Evolutionary conservation across 2,329 filamentous ascomycete species (phyloP).

Genomic region (Phialocephala subalpina): DNA sequence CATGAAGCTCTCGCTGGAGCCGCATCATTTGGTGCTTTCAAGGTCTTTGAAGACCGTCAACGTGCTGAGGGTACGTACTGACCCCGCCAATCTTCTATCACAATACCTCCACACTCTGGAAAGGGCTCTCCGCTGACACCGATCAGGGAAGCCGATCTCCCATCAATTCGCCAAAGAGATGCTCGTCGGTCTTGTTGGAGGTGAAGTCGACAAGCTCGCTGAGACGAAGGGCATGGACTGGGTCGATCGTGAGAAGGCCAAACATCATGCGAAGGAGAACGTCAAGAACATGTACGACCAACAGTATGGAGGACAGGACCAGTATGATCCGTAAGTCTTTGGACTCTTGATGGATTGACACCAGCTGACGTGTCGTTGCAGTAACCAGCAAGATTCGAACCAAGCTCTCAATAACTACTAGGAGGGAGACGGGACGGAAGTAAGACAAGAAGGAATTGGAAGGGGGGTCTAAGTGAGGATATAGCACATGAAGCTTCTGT

Average conservation of each 20-base stretch:
- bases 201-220: conserved; percentile 78
- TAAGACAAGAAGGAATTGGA: too few relatives aligned
- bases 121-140: not conserved
- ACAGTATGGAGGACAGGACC: conserved; percentile 60
- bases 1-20: conserved; percentile 81
- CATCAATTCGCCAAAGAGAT: conserved; percentile 83
- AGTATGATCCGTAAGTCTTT: conserved; percentile 64
- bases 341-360: not conserved
- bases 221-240: conserved; percentile 73
- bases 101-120: not conserved
- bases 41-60: conserved; percentile 80
- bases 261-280: conserved; percentile 64
- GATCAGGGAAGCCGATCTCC: conserved; percentile 69
- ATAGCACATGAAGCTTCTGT: too few relatives aligned
- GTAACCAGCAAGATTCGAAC: not conserved
- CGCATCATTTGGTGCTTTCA: conserved; percentile 82
- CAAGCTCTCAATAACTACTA: conserved; percentile 1
- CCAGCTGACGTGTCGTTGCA: not conserved
- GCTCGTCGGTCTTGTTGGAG: conserved; percentile 74
- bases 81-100: not conserved
- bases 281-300: conserved; percentile 67
- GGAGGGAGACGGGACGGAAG: too few relatives aligned
- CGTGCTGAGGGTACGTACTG: conserved; percentile 66
- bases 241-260: conserved; percentile 64
- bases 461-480: too few relatives aligned